phyloP scores from a whole-genome alignment of 2,329 filamentous ascomycete genomes.

The Acephala macrosclerotiorum region DNA sequence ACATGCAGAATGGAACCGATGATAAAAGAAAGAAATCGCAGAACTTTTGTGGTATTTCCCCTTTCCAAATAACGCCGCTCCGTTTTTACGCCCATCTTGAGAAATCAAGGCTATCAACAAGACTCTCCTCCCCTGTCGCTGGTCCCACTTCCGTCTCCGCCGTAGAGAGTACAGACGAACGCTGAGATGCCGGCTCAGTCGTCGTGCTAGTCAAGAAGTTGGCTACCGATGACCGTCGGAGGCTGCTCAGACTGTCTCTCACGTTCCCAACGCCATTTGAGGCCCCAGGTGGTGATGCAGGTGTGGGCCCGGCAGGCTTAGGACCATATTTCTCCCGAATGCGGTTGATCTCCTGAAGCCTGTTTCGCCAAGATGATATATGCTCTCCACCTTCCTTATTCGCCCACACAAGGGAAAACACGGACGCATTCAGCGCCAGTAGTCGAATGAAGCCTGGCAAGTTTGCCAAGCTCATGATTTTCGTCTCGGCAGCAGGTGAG shows the following conservation, averaged over 20 bases:
- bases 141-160: constrained; percentile 59
- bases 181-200: constrained; percentile 63
- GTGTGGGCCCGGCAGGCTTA: constrained; percentile 47
- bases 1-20: constrained; percentile 4
- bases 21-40: constrained; percentile 2
- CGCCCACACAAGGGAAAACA: constrained; percentile 92
- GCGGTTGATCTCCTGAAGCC: constrained; percentile 83
- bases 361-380: constrained; percentile 87
- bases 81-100: constrained; percentile 44
- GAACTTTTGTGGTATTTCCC: constrained; percentile 40
- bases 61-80: constrained; percentile 20
- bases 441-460: constrained; percentile 87
- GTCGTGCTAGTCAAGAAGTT: constrained; percentile 68
- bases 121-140: constrained; percentile 37
- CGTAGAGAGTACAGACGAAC: constrained; percentile 64
- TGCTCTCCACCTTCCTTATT: constrained; percentile 80
- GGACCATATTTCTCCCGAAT: constrained; percentile 74
- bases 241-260: constrained; percentile 66
- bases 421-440: constrained; percentile 89
- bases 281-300: constrained; percentile 42
- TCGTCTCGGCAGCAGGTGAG: constrained; percentile 86
- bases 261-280: constrained; percentile 50
- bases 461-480: constrained; percentile 84
- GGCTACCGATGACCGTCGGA: constrained; percentile 69
- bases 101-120: constrained; percentile 45